Conservation (phyloP, 2,329 filamentous ascomycete genomes). For the Onygena corvina region DNA sequence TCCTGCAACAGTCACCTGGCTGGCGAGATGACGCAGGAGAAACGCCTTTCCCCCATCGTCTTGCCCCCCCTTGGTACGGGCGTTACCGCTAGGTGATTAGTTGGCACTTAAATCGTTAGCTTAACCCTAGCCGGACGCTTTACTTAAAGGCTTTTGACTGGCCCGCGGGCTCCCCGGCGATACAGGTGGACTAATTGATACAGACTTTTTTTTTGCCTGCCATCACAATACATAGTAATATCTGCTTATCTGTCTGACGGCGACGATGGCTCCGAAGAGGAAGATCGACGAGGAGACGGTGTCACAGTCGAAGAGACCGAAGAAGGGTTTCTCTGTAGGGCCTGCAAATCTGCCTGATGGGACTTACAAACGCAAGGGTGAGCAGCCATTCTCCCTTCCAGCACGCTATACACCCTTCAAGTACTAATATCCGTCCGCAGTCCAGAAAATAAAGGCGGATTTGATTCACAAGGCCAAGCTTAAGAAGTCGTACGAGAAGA, state of each 20-base stretch:
- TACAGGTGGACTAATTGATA: too few relatives aligned
- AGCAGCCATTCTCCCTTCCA: constrained; percentile 6
- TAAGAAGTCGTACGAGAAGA: constrained; percentile 81
- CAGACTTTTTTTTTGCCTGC: not conserved
- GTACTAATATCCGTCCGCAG: constrained; percentile 33
- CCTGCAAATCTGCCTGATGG: constrained; percentile 86
- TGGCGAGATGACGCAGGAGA: not conserved
- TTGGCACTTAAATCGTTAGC: not conserved
- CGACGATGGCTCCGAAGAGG: constrained; percentile 15
- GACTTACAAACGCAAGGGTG: constrained; percentile 69
- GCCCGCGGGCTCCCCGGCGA: not conserved
- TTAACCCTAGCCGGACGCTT: too few relatives aligned
- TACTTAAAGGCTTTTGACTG: too few relatives aligned
- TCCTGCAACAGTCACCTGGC: not conserved
- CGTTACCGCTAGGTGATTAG: not conserved
- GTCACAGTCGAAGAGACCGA: constrained; percentile 27
- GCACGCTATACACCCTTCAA: not conserved
- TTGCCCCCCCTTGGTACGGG: not conserved
- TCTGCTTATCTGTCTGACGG: too few relatives aligned
- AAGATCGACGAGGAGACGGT: constrained; percentile 11
- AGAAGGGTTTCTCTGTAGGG: constrained; percentile 71
- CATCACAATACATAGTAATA: not conserved
- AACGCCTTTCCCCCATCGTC: not conserved
- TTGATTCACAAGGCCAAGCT: constrained; percentile 87
- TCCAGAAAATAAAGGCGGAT: constrained; percentile 77